Base-by-base conservation (phyloP, 805 yeast genomes). In the Nakazawaea pomicola region DNA sequence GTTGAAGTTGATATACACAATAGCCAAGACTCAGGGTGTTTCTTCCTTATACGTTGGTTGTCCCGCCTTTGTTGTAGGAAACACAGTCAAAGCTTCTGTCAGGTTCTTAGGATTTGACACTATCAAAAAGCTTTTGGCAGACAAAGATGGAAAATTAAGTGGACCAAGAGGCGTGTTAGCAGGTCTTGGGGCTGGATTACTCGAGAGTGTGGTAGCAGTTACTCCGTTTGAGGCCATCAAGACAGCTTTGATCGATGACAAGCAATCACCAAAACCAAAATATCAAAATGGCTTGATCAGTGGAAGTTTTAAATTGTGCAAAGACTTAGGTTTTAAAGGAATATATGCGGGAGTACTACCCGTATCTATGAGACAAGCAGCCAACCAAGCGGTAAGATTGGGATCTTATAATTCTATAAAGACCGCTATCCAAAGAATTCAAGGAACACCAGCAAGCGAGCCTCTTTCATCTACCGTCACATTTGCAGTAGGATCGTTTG, bases 141-240 rank as follows among this genome's bases (percentile, higher is more conserved):
- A 93, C 60, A 78, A 79, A 51, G 75, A 85, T 47, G 98, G 98
- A 6, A 84, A 87, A 60, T 65, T 93, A 36, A 79, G 93, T 27
- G 95, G 95, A 3, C 81, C 93, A 6, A 64, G 95, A 54, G 98
- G 98, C 50, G 95, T 90, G 5, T 45, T 91, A 24, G 99, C 99
- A 1, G 99, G 99, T n/a, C 68, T 93, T 33, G 97, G 98, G 36
- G 99, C 99, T 2, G 99, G 99, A 28, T 74, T 90, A 33, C 62
- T 91, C 46, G 99, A 91, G 59, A 83, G 95, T 43, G 83, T 89
- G 20, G 70, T 90, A 33, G 98, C 98, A 0, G 95, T 93, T 36
- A 91, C 99, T 0, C 99, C 99, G 2, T 89, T 90, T 42, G 99
- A 91, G 62, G 95, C 96, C 27, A 87, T 91, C 62, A 91, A 91